Percentiles rank a stretch among this genome's conserved stretches.
phyloP scores from a whole-genome alignment of 345 rosid species.

The Populus nigra region DNA sequence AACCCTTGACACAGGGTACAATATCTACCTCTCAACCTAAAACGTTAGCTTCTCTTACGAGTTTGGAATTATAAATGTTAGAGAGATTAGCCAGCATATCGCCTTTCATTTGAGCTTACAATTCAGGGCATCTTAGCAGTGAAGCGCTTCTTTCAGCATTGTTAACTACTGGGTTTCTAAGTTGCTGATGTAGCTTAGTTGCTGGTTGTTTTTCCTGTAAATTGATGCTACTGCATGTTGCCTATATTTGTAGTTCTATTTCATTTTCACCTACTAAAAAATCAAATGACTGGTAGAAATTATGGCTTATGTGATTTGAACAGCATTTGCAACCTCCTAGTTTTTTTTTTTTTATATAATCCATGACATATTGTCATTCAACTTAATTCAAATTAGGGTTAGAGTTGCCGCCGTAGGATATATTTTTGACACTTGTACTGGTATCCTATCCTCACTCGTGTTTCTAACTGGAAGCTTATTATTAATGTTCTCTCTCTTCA shows the following conservation, averaged over 20 bases:
- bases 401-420: not conserved
- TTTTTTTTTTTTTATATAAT: not conserved
- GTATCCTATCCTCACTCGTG: not conserved
- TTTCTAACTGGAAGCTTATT: not conserved
- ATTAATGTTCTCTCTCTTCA: constrained; percentile 29
- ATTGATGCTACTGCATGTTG: not conserved
- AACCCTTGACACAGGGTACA: not conserved
- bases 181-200: not conserved
- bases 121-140: not conserved
- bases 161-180: not conserved
- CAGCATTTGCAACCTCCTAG: not conserved
- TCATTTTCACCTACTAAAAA: not conserved
- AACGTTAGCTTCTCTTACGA: not conserved
- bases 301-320: not conserved
- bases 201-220: not conserved
- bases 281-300: not conserved
- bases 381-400: not conserved
- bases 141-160: not conserved
- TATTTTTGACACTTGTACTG: not conserved
- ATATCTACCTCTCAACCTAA: not conserved
- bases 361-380: not conserved
- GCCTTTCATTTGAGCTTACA: not conserved
- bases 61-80: not conserved
- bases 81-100: not conserved
- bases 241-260: not conserved